Conservation (phyloP, 805 yeast species). For the Barnettozyma populi region DNA sequence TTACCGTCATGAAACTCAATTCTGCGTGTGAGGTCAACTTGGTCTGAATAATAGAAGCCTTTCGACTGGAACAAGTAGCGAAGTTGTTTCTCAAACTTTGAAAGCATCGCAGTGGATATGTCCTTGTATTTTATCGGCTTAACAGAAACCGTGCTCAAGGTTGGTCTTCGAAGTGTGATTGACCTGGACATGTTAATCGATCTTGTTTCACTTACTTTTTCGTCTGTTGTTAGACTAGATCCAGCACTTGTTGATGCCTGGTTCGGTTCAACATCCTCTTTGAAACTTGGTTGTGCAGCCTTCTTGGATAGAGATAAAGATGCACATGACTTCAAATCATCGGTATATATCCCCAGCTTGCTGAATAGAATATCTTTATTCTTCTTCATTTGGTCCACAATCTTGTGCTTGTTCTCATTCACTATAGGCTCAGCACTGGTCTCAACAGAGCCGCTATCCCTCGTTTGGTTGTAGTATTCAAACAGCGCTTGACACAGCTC, state of each 20-base stretch:
- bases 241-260: no score
- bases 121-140: conserved; percentile 2
- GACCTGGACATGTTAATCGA: conserved; percentile 22
- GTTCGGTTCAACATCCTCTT: conserved; percentile 6
- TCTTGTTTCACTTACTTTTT: conserved; percentile 1
- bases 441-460: not conserved
- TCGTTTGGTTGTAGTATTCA: not conserved
- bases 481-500: conserved; percentile 17
- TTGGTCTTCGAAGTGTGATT: conserved; percentile 19
- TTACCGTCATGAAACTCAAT: conserved; percentile 14
- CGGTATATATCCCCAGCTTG: conserved; percentile 23
- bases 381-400: conserved; percentile 10
- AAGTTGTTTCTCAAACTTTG: conserved; percentile 21
- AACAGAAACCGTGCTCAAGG: not conserved
- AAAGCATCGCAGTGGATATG: conserved; percentile 18
- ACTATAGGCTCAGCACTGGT: not conserved
- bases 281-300: conserved; percentile 6
- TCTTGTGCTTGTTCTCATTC: not conserved
- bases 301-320: conserved; percentile 18
- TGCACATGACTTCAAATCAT: conserved; percentile 23
- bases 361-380: conserved; percentile 21
- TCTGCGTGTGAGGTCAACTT: conserved; percentile 25
- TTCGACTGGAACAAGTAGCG: conserved; percentile 14
- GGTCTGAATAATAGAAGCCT: conserved; percentile 25
- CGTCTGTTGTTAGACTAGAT: conserved; percentile 1